phyloP scores from a whole-genome alignment of 345 rosid genomes.

The Bretschneidera sinensis region DNA sequence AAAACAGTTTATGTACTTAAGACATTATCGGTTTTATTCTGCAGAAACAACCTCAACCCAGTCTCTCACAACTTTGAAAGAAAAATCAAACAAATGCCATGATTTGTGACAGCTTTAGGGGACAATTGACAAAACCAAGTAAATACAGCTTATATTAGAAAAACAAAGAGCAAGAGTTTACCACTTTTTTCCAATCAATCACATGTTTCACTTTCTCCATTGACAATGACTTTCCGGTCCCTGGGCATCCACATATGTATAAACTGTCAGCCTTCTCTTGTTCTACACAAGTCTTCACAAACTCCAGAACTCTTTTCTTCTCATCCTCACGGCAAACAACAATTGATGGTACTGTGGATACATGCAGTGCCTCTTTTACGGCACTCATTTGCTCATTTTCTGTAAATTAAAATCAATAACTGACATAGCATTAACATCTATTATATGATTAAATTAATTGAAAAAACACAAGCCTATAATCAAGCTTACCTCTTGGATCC shows the following conservation, averaged over 20 bases:
- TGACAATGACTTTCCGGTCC: constrained; percentile 83
- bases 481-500: constrained; percentile 58
- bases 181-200: constrained; percentile 65
- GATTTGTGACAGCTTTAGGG: too few species aligned
- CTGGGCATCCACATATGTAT: constrained; percentile 80
- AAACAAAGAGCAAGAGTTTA: constrained; percentile 15
- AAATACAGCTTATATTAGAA: not conserved
- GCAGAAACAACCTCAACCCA: too few species aligned
- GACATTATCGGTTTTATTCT: too few species aligned
- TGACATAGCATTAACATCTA: constrained; percentile 1
- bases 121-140: too few species aligned
- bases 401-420: constrained; percentile 13
- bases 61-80: too few species aligned
- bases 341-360: constrained; percentile 57
- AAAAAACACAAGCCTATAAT: not conserved
- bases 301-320: constrained; percentile 56
- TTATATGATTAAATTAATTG: not conserved
- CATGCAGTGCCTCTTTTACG: constrained; percentile 77
- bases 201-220: constrained; percentile 61
- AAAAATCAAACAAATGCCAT: too few species aligned
- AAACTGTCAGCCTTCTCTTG: constrained; percentile 72
- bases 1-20: too few species aligned
- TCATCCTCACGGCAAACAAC: constrained; percentile 78
- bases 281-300: constrained; percentile 53
- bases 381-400: constrained; percentile 57